Conservation (phyloP, 2,329 filamentous ascomycete species). For the Cytospora piceae region DNA sequence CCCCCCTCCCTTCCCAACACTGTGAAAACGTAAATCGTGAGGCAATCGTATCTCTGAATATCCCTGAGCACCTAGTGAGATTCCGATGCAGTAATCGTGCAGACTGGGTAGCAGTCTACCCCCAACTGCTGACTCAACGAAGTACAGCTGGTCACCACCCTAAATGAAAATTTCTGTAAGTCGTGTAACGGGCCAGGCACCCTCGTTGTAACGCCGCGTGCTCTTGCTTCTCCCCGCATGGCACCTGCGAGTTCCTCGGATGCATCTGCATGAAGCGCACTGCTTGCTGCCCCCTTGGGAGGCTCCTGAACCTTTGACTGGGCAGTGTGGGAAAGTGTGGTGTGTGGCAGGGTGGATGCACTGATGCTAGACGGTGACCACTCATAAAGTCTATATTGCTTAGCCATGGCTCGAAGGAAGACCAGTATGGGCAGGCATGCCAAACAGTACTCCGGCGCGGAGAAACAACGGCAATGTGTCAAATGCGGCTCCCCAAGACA, state of each 20-base stretch:
- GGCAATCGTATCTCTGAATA: not conserved
- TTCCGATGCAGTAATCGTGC: not conserved
- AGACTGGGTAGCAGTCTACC: not conserved
- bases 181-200: conserved; percentile 21
- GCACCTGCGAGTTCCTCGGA: conserved; percentile 13
- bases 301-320: conserved; percentile 12
- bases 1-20: not conserved
- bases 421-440: not conserved
- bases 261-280: conserved; percentile 20
- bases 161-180: conserved; percentile 6
- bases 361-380: conserved; percentile 14
- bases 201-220: conserved; percentile 8
- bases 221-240: conserved; percentile 20
- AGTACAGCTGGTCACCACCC: conserved; percentile 17
- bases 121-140: not conserved
- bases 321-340: conserved; percentile 9
- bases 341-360: conserved; percentile 15
- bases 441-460: not conserved
- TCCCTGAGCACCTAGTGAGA: not conserved
- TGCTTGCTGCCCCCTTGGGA: conserved; percentile 6
- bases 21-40: not conserved
- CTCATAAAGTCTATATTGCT: conserved; percentile 8
- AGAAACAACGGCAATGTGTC: not conserved
- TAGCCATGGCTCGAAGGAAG: conserved; percentile 10
- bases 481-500: not conserved